These are phyloP conservation scores for Isoetes engelmannii DNA, from an alignment of 83 land plant genomes.

Conservation along the genomic window DNA sequence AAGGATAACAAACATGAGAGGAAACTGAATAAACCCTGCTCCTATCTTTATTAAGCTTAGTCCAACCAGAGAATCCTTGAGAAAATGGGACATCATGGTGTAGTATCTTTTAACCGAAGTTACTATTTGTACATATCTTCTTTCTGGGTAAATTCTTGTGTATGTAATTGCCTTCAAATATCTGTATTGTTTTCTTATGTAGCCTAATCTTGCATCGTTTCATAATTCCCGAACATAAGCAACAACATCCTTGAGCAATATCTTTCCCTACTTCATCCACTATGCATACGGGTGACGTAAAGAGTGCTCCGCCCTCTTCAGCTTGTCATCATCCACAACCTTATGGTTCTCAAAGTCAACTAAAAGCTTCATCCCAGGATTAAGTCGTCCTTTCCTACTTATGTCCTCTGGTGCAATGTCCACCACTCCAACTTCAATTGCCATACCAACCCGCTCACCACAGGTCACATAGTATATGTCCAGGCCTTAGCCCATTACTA, in stretches of 20 bases:
- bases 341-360: constrained; percentile 93
- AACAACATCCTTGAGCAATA: constrained; percentile 65
- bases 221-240: constrained; percentile 55
- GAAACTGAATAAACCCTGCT: too few relatives aligned
- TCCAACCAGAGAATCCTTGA: too few relatives aligned
- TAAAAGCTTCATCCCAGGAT: constrained; percentile 98
- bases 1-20: too few relatives aligned
- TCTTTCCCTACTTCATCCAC: constrained; percentile 79
- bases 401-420: constrained; percentile 88
- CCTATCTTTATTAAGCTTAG: too few relatives aligned
- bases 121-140: too few relatives aligned
- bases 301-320: constrained; percentile 80
- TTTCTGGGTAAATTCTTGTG: too few relatives aligned
- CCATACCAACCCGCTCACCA: constrained; percentile 88
- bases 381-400: constrained; percentile 73
- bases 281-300: constrained; percentile 71
- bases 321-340: constrained; percentile 89
- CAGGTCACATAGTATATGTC: constrained; percentile 85
- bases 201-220: too few relatives aligned
- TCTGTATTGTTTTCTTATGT: too few relatives aligned
- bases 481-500: constrained; percentile 95
- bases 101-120: too few relatives aligned
- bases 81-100: too few relatives aligned
- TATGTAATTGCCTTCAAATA: too few relatives aligned
- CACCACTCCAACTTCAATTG: constrained; percentile 98